Evolutionary conservation across 495 filamentous ascomycete species (phyloP), one percentile per base, ranked within the genome.

Genomic region (Penicillium bialowiezense): DNA sequence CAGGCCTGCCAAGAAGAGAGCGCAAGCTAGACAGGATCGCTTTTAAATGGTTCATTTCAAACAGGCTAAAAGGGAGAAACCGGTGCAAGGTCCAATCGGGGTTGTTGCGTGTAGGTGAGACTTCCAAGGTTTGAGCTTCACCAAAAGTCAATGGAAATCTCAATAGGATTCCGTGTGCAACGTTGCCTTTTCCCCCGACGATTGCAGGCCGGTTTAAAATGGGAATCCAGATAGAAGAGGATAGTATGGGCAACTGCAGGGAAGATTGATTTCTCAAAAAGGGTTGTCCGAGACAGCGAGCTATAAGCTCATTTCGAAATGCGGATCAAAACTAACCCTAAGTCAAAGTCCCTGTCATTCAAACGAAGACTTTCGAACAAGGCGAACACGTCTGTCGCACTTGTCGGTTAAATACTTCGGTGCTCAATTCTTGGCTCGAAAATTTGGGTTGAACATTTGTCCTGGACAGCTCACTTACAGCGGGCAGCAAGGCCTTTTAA

Each of bases 31-130:
- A 13, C 32, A 38, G 31, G 36, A 35, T 18, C 13, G 41, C 20
- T 49, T 50, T 42, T 17, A 50, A 50, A 50, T 42, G 31, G 14
- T 20, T 35, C 35, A 3, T 41, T 13, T 50, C 20, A 42, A 42
- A 42, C 38, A n/a, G 32, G 20, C 31, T 45, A 32, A 26, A 21
- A 17, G 13, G 28, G 12, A 13, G 9, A 34, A 18, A 23, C 28
- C 41, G 18, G 18, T 12, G 23, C 41, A n/a, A n/a, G n/a, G n/a
- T n/a, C n/a, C n/a, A n/a, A n/a, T n/a, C n/a, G n/a, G n/a, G n/a
- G n/a, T n/a, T n/a, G n/a, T n/a, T n/a, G n/a, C n/a, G n/a, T n/a
- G n/a, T n/a, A n/a, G 19, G 43, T 36, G 32, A 29, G 35, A 26
- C 35, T 4, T 26, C 7, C 43, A 13, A 12, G 31, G 17, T 15